Conservation (phyloP, 495 filamentous ascomycete genomes). For the Trichocladium antarcticum region DNA sequence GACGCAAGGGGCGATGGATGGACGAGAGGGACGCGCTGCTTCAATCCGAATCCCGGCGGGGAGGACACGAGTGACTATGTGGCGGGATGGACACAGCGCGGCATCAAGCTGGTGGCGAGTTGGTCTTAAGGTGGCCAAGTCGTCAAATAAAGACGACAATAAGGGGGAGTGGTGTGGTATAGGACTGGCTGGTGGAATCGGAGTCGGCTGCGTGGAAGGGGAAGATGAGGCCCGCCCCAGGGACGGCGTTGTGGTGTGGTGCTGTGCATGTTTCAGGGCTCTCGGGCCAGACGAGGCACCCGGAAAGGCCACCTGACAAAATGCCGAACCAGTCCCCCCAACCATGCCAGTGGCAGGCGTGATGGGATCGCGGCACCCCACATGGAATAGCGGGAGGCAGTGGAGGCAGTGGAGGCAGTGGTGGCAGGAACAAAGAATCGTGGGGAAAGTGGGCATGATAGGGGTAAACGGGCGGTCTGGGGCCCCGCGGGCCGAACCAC, state of each 20-base stretch:
- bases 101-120: too few species aligned
- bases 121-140: too few species aligned
- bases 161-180: too few species aligned
- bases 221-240: too few species aligned
- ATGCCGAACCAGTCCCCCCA: not conserved
- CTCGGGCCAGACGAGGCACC: not conserved
- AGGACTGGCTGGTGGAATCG: too few species aligned
- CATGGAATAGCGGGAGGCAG: not conserved
- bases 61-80: not conserved
- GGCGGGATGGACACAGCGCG: too few species aligned
- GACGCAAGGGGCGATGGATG: not conserved
- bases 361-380: not conserved
- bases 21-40: not conserved
- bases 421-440: constrained; percentile 3
- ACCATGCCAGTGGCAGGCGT: not conserved
- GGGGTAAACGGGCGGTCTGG: not conserved
- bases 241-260: too few species aligned
- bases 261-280: too few species aligned
- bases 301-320: constrained; percentile 12
- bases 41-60: too few species aligned
- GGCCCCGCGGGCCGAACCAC: not conserved
- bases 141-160: too few species aligned
- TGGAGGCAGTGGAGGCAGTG: too few species aligned
- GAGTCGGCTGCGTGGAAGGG: not conserved
- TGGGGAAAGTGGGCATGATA: not conserved